These are phyloP conservation scores for Kernera saxatilis DNA, from an alignment of 345 rosid species.

Conservation along the genomic window DNA sequence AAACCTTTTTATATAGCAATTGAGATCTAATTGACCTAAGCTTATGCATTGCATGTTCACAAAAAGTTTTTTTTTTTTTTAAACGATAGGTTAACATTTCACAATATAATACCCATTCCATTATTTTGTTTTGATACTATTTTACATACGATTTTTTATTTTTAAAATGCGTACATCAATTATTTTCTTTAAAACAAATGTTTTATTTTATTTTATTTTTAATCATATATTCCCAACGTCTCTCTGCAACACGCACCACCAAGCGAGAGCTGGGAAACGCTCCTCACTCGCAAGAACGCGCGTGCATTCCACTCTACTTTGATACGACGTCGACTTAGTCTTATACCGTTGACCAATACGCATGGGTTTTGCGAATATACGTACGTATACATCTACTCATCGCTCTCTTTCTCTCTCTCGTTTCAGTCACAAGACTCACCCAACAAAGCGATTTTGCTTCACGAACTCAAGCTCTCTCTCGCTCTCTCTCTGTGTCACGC, in stretches of 20 bases:
- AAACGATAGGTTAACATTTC: neutral
- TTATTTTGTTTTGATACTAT: neutral
- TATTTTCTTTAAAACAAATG: neutral
- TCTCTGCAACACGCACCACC: slow-evolving; percentile 37
- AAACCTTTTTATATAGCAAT: neutral
- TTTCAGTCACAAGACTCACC: slow-evolving; percentile 26
- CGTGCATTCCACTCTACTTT: neutral
- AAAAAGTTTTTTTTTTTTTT: neutral
- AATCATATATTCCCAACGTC: slow-evolving; percentile 25
- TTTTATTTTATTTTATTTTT: neutral
- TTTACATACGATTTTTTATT: too few relatives aligned
- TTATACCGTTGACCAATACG: slow-evolving; percentile 27
- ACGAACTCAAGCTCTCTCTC: slow-evolving; percentile 10
- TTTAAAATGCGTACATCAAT: neutral
- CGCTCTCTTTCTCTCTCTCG: slow-evolving; percentile 19
- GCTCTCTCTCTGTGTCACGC: slow-evolving; percentile 3
- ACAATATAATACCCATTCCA: neutral
- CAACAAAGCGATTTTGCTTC: slow-evolving; percentile 23
- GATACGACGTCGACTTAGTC: slow-evolving; percentile 1
- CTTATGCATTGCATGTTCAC: neutral
- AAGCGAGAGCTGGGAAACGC: slow-evolving; percentile 12
- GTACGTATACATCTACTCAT: slow-evolving; percentile 16
- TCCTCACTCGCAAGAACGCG: neutral
- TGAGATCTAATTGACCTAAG: slow-evolving; percentile 4
- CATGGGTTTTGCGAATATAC: neutral